Evolutionary conservation across 148 eudicot species (phyloP), one percentile per base, ranked within the genome.

Genomic region (Spergularia bocconei): DNA sequence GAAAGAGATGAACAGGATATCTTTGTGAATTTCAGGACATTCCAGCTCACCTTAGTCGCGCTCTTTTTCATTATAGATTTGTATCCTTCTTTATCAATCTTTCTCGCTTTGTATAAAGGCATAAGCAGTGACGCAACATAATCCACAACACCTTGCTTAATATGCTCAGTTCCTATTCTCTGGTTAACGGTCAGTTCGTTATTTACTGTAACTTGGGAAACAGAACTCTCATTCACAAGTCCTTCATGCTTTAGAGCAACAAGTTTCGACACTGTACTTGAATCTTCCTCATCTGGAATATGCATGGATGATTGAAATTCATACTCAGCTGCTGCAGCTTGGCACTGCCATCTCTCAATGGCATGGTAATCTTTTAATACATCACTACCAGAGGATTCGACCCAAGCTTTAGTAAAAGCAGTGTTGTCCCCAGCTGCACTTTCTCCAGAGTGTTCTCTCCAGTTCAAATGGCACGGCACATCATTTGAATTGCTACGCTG

Each of bases 291-390:
- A 80, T 92, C 98, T 78, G 70, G 84, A 65, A 87, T 19, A 57
- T 82, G 85, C 81, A 83, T 72, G 53, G 87, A 80, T 79, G 85
- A 79, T 62, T 86, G 84, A 79, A 84, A 76, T 82, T 85, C 98
- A 81, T 90, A 91, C 79, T 87, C 91, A 54, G 98, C 99, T 39
- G 91, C 97, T n/a, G 97, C 97, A 55, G 98, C 99, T 80, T 96
- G 99, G 63, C 89, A 89, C 82, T 96, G 99, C 99, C 98, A 96
- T 81, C 97, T 92, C 72, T 96, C 97, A 78, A 96, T 96, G 73
- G 97, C 99, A 84, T 80, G 89, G 78, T 83, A 89, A 56, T 96
- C 99, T 80, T 92, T 96, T 53, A 88, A 48, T 75, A 93, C 99
- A 53, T 79, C 85, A 71, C 90, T 86, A 58, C 97, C 95, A 54